Conservation (phyloP, 257 asterid species). For the Fraxinus cuspidata region DNA sequence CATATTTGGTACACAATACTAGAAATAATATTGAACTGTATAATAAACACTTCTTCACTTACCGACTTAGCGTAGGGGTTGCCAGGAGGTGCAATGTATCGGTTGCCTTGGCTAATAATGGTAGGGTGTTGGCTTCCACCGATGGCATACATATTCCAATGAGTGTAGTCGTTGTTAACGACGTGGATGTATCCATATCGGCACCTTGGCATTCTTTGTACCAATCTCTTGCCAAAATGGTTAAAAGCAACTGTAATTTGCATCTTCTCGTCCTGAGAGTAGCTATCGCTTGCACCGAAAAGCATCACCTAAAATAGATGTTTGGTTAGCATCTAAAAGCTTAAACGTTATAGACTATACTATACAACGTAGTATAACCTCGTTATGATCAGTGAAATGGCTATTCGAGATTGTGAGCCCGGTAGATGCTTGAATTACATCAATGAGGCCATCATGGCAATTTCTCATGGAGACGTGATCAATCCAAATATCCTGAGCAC, state of each 20-base stretch:
- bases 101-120: slow-evolving; percentile 85
- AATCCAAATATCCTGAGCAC: slow-evolving; percentile 69
- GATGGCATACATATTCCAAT: slow-evolving; percentile 93
- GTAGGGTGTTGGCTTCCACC: slow-evolving; percentile 84
- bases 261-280: slow-evolving; percentile 53
- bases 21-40: too few relatives aligned
- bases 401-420: slow-evolving; percentile 73
- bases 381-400: slow-evolving; percentile 84
- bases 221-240: slow-evolving; percentile 84
- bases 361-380: slow-evolving; percentile 28
- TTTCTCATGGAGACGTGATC: slow-evolving; percentile 81
- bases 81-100: slow-evolving; percentile 70
- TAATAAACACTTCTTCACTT: neutral
- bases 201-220: slow-evolving; percentile 90
- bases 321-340: neutral
- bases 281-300: slow-evolving; percentile 67
- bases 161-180: slow-evolving; percentile 89
- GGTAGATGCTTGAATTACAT: slow-evolving; percentile 66
- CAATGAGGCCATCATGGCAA: slow-evolving; percentile 67
- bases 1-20: neutral
- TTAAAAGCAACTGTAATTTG: slow-evolving; percentile 83
- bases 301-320: slow-evolving; percentile 45
- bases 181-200: slow-evolving; percentile 78
- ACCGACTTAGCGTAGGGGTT: slow-evolving; percentile 61
- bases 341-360: neutral